Evolutionary conservation across 2,329 filamentous ascomycete genomes (phyloP).

Genomic region (Aspergillus hortae): DNA sequence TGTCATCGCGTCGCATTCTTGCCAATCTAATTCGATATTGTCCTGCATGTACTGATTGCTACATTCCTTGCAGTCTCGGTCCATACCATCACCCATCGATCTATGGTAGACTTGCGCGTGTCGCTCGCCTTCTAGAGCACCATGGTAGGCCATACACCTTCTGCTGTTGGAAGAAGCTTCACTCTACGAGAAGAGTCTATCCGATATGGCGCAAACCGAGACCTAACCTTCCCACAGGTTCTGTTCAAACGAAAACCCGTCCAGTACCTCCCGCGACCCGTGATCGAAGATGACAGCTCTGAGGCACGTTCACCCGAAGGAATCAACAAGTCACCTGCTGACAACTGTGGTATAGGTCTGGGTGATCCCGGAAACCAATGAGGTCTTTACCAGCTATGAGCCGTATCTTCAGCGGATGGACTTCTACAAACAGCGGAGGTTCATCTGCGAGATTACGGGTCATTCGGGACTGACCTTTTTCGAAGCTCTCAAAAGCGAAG

Average conservation of each 20-base stretch:
- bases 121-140: conserved; percentile 15
- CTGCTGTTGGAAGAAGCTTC: not conserved
- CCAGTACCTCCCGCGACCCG: conserved; percentile 68
- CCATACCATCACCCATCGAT: conserved; percentile 1
- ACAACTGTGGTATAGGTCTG: conserved; percentile 63
- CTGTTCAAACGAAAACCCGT: conserved; percentile 95
- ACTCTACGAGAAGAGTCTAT: not conserved
- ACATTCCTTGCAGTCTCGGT: not conserved
- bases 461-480: conserved; percentile 90
- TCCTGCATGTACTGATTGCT: not conserved
- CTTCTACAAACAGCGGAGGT: conserved; percentile 89
- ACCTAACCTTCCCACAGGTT: conserved; percentile 58
- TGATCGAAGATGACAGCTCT: conserved; percentile 72
- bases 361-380: conserved; percentile 84
- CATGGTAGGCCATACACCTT: conserved; percentile 27
- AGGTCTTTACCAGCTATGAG: conserved; percentile 86
- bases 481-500: conserved; percentile 86
- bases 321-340: conserved; percentile 10
- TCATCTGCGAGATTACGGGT: conserved; percentile 94
- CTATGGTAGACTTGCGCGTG: conserved; percentile 26
- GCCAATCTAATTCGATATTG: not conserved
- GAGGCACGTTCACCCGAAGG: conserved; percentile 59
- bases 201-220: not conserved
- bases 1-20: not conserved
- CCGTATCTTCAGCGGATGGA: conserved; percentile 82